These are phyloP conservation scores for Colletotrichum neosansevieriae DNA, from an alignment of 2,329 filamentous ascomycete species.

Conservation along the genomic window DNA sequence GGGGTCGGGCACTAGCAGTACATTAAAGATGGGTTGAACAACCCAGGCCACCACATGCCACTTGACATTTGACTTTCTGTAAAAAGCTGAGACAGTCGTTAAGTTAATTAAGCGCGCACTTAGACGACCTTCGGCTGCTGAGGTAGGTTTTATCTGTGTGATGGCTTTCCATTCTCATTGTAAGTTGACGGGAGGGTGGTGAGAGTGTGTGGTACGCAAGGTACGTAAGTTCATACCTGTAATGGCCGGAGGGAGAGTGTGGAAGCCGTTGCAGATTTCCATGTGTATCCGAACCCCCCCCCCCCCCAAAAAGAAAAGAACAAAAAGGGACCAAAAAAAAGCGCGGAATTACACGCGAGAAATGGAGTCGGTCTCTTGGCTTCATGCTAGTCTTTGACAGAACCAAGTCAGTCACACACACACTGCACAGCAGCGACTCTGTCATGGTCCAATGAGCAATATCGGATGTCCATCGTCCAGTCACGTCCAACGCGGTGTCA, in stretches of 20 bases:
- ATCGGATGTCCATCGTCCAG: background rate
- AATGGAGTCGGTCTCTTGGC: background rate
- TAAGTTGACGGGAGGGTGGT: no score
- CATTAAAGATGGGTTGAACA: background rate
- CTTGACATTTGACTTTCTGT: background rate
- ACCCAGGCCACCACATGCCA: background rate
- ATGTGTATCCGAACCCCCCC: no score
- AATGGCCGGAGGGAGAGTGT: no score
- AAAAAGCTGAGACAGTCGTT: background rate
- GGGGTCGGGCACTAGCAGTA: no score
- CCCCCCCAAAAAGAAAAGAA: no score
- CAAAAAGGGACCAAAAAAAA: background rate
- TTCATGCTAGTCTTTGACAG: background rate
- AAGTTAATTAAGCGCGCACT: background rate
- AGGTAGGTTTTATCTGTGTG: no score
- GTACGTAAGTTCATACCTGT: no score
- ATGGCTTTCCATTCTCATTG: no score
- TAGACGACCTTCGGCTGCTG: background rate
- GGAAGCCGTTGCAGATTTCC: no score
- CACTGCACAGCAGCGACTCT: background rate
- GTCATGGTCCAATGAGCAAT: background rate
- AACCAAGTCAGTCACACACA: conserved; percentile 3
- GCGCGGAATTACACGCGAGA: background rate
- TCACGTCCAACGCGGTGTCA: conserved; percentile 2
- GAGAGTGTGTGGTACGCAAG: no score